Evolutionary conservation across 2,329 filamentous ascomycete species (phyloP), one percentile per base, ranked within the genome.

Genomic region (Penicillium frequentans): DNA sequence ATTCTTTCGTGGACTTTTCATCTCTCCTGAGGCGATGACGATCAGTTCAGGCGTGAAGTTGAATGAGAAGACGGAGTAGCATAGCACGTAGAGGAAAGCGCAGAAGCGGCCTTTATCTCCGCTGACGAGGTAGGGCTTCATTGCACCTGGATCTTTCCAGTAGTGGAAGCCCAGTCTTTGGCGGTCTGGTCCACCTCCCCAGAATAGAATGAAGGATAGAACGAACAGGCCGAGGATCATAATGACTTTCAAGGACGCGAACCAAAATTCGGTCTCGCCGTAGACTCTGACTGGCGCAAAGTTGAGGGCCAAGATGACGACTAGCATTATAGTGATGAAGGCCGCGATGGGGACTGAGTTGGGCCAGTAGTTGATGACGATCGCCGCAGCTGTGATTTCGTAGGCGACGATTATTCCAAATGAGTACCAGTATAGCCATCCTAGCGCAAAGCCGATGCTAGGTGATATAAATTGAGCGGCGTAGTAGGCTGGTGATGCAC

Each of bases 41-140:
- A 90, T 86, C 26, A 90, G 79, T 69, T 91, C 88, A 4, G 88
- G 88, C 56, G 89, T 88, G 65, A 91, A 91, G 5, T 87, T 87
- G 2, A 89, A 88, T 37, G 85, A 89, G 66, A 90, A 84, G 48
- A 90, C 83, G 55, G 84, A 85, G 14, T 33, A 82, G 35, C 47
- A 21, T 4, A 57, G 14, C 2, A 35, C 44, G 3, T 23, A 35
- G 14, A 54, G 8, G 7, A 45, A 50, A 2, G 46, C 42, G 7
- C 39, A 23, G 21, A 52, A 26, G 6, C 14, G 16, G 1, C 55
- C 84, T 37, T 74, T 61, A 47, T 68, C 55, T 2, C 79, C 81
- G 0, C 66, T 66, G 1, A 63, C 64, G 43, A 79, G 73, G 59
- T 79, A 80, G 3, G 74, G 63, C 16, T 73, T 77, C 68, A 84